A percentile compares a stretch with the other conserved stretches of the same genome.
Conservation (phyloP, 1,139 yeast genomes). For the Suhomyces bribrorum region DNA sequence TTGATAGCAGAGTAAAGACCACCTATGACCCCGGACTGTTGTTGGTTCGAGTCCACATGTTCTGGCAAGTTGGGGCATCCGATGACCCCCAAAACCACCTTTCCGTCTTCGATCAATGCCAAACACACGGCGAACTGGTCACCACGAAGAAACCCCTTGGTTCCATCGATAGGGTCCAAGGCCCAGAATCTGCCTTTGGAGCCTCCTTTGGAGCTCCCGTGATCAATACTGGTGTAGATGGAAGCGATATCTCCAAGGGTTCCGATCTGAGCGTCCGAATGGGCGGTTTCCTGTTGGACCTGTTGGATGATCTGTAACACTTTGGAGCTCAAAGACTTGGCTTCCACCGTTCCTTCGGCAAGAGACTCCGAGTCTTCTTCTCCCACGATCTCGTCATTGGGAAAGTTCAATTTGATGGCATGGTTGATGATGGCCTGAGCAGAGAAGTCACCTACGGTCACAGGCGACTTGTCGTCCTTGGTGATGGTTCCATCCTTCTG, state of each 20-base stretch:
- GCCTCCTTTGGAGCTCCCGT: constrained; percentile 80
- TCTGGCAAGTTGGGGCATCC: constrained; percentile 92
- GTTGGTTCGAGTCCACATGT: constrained; percentile 40
- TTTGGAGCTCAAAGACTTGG: constrained; percentile 32
- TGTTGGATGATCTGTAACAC: constrained; percentile 53
- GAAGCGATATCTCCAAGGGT: constrained; percentile 45
- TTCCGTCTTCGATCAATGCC: constrained; percentile 83
- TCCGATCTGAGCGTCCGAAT: constrained; percentile 34
- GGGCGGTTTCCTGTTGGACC: constrained; percentile 40
- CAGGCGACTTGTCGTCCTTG: constrained; percentile 90
- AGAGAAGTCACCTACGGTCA: constrained; percentile 94
- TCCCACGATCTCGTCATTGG: constrained; percentile 84
- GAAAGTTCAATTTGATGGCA: constrained; percentile 78
- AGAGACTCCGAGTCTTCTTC: constrained; percentile 84
- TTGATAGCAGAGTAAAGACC: constrained; percentile 76
- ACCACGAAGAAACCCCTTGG: constrained; percentile 93
- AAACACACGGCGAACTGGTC: constrained; percentile 97
- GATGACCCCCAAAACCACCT: constrained; percentile 84
- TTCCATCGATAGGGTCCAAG: constrained; percentile 96
- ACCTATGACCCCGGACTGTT: constrained; percentile 49
- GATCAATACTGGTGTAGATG: constrained; percentile 68
- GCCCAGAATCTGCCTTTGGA: constrained; percentile 89
- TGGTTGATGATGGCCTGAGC: constrained; percentile 92
- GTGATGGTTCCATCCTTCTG: constrained; percentile 65
- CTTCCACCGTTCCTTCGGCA: constrained; percentile 45